These are phyloP conservation scores for Sarocladium kiliense DNA, from an alignment of 2,329 filamentous ascomycete species.

Conservation along the genomic window DNA sequence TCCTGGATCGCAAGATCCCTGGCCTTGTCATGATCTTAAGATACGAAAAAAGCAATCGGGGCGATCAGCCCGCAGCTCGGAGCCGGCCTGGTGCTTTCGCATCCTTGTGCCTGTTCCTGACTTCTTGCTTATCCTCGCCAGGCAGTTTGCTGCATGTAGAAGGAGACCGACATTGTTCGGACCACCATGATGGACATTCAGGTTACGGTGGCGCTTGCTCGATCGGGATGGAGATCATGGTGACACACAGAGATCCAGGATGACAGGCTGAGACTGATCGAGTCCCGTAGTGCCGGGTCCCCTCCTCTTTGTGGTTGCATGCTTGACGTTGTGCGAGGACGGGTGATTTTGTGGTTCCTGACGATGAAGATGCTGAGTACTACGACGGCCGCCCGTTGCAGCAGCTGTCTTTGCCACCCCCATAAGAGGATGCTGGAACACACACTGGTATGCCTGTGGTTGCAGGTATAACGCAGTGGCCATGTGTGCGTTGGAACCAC, in stretches of 20 bases:
- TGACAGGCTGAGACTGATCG: conserved; percentile 4
- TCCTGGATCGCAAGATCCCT: background rate
- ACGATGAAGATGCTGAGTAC: no score
- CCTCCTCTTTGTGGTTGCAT: background rate
- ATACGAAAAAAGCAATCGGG: background rate
- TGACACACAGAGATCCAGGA: conserved; percentile 1
- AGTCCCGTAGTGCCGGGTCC: background rate
- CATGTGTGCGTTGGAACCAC: no score
- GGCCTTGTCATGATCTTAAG: background rate
- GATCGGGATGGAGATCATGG: background rate
- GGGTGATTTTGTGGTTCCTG: background rate
- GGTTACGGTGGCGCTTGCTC: conserved; percentile 3
- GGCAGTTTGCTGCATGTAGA: background rate
- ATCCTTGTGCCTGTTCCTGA: no score
- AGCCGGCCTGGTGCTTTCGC: background rate
- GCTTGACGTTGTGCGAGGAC: background rate
- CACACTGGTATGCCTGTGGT: no score
- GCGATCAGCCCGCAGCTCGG: background rate
- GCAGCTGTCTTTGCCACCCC: no score
- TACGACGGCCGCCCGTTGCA: no score
- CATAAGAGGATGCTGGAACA: no score
- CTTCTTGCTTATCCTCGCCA: background rate
- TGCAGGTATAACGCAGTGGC: no score
- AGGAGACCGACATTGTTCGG: conserved; percentile 1
- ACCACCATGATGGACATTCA: background rate